Base-by-base conservation (phyloP, 208 protist species). In the Zelonia costaricensis region DNA sequence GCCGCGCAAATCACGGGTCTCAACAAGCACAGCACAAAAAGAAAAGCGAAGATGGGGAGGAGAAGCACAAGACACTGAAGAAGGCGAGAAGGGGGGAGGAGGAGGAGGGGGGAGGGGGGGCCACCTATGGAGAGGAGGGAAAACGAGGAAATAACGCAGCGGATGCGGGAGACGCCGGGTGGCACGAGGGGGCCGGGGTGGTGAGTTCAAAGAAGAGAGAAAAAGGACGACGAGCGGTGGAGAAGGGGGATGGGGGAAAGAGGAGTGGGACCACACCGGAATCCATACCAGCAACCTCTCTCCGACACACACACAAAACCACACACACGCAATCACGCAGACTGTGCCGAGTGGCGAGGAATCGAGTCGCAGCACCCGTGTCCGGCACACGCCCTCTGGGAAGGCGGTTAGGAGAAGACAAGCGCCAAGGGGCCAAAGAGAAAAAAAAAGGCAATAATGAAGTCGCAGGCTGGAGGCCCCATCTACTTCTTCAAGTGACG, bases 391-490 rank as follows among this genome's bases (percentile, higher is more conserved):
- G n/a, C n/a, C n/a, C n/a, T n/a, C n/a, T n/a, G n/a, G n/a, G n/a
- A 48, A 10, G 7, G 33, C 33, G 10, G 33, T 10, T 4, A 38
- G 33, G 7, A 38, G 33, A 38, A 38, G 10, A 10, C 4, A 4
- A 4, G 33, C 7, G 33, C 7, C 7, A 10, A 38, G 33, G 33
- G 33, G 33, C 4, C 10, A 10, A 10, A 10, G 33, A 4, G 33
- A 38, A 10, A 46, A 45, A 58, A 46, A 23, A 45, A 45, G 10
- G 23, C 13, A 22, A 58, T n/a, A n/a, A n/a, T n/a, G n/a, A n/a
- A n/a, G n/a, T n/a, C n/a, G n/a, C n/a, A n/a, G n/a, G n/a, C n/a
- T n/a, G n/a, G n/a, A n/a, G n/a, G n/a, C n/a, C n/a, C n/a, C n/a
- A n/a, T n/a, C n/a, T n/a, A n/a, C n/a, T n/a, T n/a, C n/a, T n/a